phyloP scores from a whole-genome alignment of 768 basidiomycete genomes.

The Boletales sp. region DNA sequence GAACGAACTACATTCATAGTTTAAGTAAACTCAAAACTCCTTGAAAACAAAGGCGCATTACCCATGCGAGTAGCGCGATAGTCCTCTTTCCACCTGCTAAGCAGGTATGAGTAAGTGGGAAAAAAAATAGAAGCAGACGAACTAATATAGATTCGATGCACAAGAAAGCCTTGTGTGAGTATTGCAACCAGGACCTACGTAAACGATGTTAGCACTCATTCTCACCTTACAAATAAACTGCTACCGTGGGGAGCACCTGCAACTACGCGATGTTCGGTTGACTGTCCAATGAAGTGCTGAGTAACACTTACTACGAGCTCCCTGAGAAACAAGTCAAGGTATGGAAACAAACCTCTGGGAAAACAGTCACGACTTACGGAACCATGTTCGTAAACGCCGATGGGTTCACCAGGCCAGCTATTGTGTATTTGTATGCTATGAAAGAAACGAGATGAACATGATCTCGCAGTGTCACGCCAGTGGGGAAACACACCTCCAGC shows the following conservation, averaged over 20 bases:
- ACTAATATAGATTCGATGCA: slow-evolving; percentile 14
- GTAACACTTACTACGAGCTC: slow-evolving; percentile 6
- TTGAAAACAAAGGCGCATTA: neutral
- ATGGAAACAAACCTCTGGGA: neutral
- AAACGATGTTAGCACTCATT: neutral
- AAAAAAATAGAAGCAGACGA: neutral
- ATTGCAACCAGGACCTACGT: slow-evolving; percentile 2
- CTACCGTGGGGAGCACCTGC: slow-evolving; percentile 6
- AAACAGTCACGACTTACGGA: slow-evolving; percentile 6
- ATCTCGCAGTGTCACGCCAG: too few species aligned
- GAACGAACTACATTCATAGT: neutral
- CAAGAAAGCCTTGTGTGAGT: slow-evolving; percentile 9
- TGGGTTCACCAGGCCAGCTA: neutral
- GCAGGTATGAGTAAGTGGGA: neutral
- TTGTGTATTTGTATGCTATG: slow-evolving; percentile 7
- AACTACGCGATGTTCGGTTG: slow-evolving; percentile 1
- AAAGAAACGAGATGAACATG: neutral
- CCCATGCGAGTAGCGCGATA: neutral
- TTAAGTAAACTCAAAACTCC: neutral
- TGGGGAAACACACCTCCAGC: slow-evolving; percentile 3
- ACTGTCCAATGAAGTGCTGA: neutral
- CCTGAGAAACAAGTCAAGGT: neutral
- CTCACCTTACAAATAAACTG: neutral
- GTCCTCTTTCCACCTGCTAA: neutral
- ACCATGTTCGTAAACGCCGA: accelerated